A percentile compares a stretch with the other conserved stretches of the same genome.
These are phyloP conservation scores for Hypoxylon sp. DNA, from an alignment of 2,329 filamentous ascomycete species.

Conservation along the genomic window DNA sequence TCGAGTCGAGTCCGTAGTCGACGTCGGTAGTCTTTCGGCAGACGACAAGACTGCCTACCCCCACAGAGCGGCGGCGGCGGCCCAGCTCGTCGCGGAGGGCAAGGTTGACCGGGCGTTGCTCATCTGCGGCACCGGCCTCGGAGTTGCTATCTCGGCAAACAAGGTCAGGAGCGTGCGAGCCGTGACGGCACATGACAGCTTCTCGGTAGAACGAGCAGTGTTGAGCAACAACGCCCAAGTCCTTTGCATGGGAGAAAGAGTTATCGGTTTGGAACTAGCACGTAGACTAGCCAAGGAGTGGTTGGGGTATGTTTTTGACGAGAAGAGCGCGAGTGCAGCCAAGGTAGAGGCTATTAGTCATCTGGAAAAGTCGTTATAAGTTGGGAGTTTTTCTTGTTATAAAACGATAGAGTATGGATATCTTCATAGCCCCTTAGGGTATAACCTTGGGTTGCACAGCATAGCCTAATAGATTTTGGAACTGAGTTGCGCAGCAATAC, in stretches of 20 bases:
- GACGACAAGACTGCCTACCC: constrained; percentile 86
- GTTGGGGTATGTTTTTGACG: constrained; percentile 85
- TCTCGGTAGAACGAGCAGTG: constrained; percentile 82
- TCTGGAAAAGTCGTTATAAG: constrained; percentile 51
- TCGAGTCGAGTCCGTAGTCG: constrained; percentile 74
- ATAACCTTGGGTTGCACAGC: background rate
- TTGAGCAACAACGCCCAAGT: constrained; percentile 90
- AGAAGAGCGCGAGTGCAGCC: constrained; percentile 62
- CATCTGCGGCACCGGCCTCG: constrained; percentile 88
- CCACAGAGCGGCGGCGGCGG: constrained; percentile 79
- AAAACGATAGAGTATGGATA: background rate
- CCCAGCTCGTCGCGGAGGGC: constrained; percentile 69
- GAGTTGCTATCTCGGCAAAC: constrained; percentile 90
- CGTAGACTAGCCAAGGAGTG: constrained; percentile 82
- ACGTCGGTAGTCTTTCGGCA: constrained; percentile 76
- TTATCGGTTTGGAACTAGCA: constrained; percentile 84
- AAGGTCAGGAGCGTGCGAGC: constrained; percentile 86
- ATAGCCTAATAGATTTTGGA: background rate
- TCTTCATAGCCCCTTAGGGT: background rate
- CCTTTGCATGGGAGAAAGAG: constrained; percentile 85
- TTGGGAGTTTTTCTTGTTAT: background rate
- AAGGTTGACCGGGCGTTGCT: constrained; percentile 81
- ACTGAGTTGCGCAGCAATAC: background rate
- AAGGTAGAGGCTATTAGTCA: constrained; percentile 59
- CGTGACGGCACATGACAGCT: constrained; percentile 90